Percentiles rank a stretch among this genome's conserved stretches.
Conservation (phyloP, 352 stramenopile species). For the Globisporangium barbulae region DNA sequence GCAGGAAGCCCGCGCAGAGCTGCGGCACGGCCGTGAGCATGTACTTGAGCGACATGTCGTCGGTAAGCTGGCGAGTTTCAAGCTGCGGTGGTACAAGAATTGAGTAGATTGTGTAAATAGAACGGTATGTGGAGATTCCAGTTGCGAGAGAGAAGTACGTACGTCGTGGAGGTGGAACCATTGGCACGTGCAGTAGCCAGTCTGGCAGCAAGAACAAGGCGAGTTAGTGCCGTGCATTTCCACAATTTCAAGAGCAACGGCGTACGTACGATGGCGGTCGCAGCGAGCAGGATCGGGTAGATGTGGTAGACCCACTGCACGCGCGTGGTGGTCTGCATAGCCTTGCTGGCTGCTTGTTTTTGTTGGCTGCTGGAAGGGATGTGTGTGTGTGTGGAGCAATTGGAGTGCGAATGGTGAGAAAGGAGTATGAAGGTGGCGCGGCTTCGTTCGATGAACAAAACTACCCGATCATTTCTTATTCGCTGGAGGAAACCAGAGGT, state of each 20-base stretch:
- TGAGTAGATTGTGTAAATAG: not conserved
- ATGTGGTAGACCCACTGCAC: constrained; percentile 9
- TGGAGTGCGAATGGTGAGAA: not conserved
- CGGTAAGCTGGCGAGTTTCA: constrained; percentile 28
- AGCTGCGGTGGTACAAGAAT: constrained; percentile 19
- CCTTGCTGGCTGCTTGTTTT: not conserved
- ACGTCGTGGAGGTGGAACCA: constrained; percentile 56
- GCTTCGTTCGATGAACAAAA: too few species aligned
- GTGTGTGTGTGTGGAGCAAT: not conserved
- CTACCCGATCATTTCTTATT: too few species aligned
- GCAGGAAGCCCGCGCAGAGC: constrained; percentile 31
- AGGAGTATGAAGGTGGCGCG: too few species aligned
- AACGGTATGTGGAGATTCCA: not conserved
- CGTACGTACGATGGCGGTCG: constrained; percentile 22
- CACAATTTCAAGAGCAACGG: not conserved
- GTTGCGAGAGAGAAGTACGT: constrained; percentile 1
- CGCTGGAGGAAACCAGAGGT: too few species aligned
- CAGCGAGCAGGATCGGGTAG: constrained; percentile 33
- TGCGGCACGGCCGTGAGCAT: constrained; percentile 48
- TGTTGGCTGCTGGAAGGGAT: too few species aligned
- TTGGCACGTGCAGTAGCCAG: constrained; percentile 38
- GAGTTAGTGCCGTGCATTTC: not conserved
- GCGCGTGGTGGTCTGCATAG: not conserved
- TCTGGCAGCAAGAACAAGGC: constrained; percentile 18
- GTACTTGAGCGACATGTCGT: constrained; percentile 58